phyloP scores from a whole-genome alignment of 805 yeast species.

The Blastobotrys muscicola region DNA sequence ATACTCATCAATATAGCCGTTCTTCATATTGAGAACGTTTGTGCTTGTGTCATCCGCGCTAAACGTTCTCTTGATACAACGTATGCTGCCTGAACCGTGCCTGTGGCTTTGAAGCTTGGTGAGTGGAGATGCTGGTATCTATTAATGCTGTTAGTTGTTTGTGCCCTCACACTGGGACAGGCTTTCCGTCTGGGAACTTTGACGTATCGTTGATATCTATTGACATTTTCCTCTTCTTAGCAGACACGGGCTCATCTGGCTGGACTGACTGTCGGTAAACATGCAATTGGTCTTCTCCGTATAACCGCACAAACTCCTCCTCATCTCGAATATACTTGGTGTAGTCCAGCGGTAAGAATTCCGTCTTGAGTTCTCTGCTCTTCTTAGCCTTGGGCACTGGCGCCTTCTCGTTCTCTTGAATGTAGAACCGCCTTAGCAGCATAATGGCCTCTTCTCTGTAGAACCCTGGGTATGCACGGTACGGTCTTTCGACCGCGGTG shows the following conservation, averaged over 20 bases:
- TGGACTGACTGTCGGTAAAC: conserved; percentile 12
- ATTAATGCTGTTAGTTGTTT: too few species aligned
- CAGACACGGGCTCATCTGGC: conserved; percentile 1
- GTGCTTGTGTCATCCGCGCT: too few species aligned
- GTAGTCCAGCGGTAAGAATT: conserved; percentile 48
- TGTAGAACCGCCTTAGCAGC: conserved; percentile 71
- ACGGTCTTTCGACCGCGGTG: conserved; percentile 28
- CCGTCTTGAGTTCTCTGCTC: conserved; percentile 40
- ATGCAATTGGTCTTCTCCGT: conserved; percentile 34
- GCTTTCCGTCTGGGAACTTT: conserved; percentile 5
- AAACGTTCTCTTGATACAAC: too few species aligned
- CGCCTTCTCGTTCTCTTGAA: conserved; percentile 76
- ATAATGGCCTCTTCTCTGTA: conserved; percentile 74
- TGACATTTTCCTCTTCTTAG: conserved; percentile 13
- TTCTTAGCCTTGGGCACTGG: conserved; percentile 73
- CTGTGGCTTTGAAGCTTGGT: too few species aligned
- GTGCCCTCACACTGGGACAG: conserved; percentile 2
- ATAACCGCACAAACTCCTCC: conserved; percentile 41
- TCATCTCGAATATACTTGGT: conserved; percentile 37
- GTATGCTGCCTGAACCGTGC: too few species aligned
- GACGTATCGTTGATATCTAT: conserved; percentile 7
- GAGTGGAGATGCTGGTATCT: too few species aligned
- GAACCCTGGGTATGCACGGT: conserved; percentile 66
- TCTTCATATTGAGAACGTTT: background rate
- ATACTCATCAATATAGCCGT: background rate